Conservation (phyloP, 208 protist genomes). For the Porcisia hertigi region DNA sequence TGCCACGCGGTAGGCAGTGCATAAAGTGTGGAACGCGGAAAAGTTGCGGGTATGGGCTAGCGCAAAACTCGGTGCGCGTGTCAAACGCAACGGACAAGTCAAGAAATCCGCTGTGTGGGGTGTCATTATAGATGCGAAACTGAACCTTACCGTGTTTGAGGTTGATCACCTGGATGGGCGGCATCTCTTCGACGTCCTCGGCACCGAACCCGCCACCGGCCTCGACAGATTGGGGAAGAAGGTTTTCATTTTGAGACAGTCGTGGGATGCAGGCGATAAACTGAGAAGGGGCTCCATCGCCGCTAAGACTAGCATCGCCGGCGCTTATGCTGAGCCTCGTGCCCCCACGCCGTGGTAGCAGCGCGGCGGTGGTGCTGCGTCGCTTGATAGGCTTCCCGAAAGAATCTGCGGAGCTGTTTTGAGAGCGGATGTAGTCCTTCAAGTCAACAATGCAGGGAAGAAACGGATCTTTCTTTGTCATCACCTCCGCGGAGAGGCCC, state of each 20-base stretch:
- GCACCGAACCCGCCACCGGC: constrained; percentile 32
- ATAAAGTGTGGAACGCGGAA: constrained; percentile 65
- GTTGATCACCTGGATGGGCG: constrained; percentile 34
- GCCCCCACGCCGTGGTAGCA: constrained; percentile 9
- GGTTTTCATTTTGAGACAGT: neutral
- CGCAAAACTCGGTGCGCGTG: constrained; percentile 66
- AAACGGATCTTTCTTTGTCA: constrained; percentile 40
- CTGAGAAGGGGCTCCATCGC: neutral
- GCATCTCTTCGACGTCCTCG: constrained; percentile 31
- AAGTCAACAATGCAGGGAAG: constrained; percentile 42
- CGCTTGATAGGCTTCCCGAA: constrained; percentile 31
- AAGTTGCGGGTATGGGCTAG: constrained; percentile 50
- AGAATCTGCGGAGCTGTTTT: constrained; percentile 29
- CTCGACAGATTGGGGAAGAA: neutral
- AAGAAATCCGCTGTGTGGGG: constrained; percentile 60
- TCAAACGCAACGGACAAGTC: constrained; percentile 77
- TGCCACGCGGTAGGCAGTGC: constrained; percentile 63
- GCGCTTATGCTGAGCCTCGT: neutral
- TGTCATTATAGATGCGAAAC: constrained; percentile 76
- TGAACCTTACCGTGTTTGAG: constrained; percentile 79
- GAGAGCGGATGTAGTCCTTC: constrained; percentile 32
- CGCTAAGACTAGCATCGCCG: neutral
- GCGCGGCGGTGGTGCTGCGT: constrained; percentile 17
- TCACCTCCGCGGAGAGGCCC: constrained; percentile 44
- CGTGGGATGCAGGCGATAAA: constrained; percentile 2